These are phyloP conservation scores for Calonectria honghensis DNA, from an alignment of 2,329 filamentous ascomycete genomes.

Conservation along the genomic window DNA sequence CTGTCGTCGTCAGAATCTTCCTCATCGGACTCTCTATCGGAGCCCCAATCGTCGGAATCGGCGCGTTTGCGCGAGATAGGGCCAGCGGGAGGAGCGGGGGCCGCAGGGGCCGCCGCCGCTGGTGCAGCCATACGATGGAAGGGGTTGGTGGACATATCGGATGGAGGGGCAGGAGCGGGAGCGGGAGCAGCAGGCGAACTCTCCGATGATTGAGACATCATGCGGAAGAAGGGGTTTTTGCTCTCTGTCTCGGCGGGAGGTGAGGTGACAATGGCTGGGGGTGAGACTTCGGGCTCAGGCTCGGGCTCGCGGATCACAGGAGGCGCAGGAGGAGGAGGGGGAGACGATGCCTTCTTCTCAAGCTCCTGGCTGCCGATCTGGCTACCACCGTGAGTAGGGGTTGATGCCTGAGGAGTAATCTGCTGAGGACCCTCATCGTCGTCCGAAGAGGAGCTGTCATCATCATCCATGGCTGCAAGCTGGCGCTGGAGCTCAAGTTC, in stretches of 20 bases:
- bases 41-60: conserved; percentile 87
- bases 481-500: conserved; percentile 93
- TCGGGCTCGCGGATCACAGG: conserved; percentile 35
- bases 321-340: conserved; percentile 63
- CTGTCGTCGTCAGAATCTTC: conserved; percentile 80
- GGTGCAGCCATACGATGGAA: conserved; percentile 85
- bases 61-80: conserved; percentile 73
- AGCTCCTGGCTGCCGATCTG: conserved; percentile 73
- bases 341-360: conserved; percentile 68
- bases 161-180: conserved; percentile 61
- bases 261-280: conserved; percentile 71
- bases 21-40: conserved; percentile 76
- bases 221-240: conserved; percentile 96
- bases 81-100: conserved; percentile 68
- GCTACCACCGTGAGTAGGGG: conserved; percentile 72
- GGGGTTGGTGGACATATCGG: conserved; percentile 89
- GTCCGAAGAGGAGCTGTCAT: conserved; percentile 84
- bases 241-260: conserved; percentile 82
- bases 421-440: conserved; percentile 88
- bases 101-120: conserved; percentile 62
- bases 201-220: conserved; percentile 83
- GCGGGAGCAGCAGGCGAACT: conserved; percentile 63
- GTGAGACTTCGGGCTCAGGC: conserved; percentile 64
- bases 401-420: conserved; percentile 77
- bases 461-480: conserved; percentile 84